A percentile compares a stretch with the other conserved stretches of the same genome.
Conservation (phyloP, 1,284 basidiomycete species). For the Neolentinus lepideus region DNA sequence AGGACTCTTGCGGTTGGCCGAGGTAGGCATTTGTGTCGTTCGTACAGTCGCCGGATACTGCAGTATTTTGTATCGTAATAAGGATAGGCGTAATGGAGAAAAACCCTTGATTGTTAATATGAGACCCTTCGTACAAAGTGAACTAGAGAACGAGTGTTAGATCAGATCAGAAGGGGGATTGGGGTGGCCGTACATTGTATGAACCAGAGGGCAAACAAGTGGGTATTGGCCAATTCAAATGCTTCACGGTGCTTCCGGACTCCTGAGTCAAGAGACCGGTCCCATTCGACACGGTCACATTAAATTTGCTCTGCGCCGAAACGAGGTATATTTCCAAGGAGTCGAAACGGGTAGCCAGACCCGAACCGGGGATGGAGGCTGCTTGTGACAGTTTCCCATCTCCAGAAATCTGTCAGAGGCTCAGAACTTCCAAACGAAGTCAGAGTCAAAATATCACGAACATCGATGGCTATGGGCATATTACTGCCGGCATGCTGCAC, state of each 20-base stretch:
- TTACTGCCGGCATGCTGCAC: slow-evolving; percentile 25
- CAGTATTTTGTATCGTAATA: slow-evolving; percentile 30
- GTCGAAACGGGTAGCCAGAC: slow-evolving; percentile 30
- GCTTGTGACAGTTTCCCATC: slow-evolving; percentile 32
- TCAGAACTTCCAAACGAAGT: slow-evolving; percentile 4
- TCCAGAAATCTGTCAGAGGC: slow-evolving; percentile 37
- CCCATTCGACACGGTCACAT: slow-evolving; percentile 39
- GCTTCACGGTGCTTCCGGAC: slow-evolving; percentile 39
- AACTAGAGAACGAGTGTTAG: slow-evolving; percentile 23
- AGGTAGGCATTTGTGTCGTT: slow-evolving; percentile 24
- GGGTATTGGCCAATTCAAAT: slow-evolving; percentile 37
- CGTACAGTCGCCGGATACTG: slow-evolving; percentile 19
- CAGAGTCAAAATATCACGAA: slow-evolving; percentile 13
- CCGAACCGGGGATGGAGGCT: slow-evolving; percentile 29
- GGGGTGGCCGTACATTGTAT: slow-evolving; percentile 35
- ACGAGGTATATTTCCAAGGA: slow-evolving; percentile 42
- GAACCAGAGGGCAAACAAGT: slow-evolving; percentile 34
- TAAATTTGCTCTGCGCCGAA: slow-evolving; percentile 31
- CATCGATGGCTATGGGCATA: slow-evolving; percentile 37
- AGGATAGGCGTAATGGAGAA: slow-evolving; percentile 39
- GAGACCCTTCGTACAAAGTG: slow-evolving; percentile 40
- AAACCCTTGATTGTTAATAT: slow-evolving; percentile 26
- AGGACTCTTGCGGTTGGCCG: slow-evolving; percentile 26
- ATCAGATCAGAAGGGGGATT: background rate
- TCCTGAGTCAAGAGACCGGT: slow-evolving; percentile 32